Base-by-base conservation (phyloP, 2,329 filamentous ascomycete species). In the Claviceps arundinis region DNA sequence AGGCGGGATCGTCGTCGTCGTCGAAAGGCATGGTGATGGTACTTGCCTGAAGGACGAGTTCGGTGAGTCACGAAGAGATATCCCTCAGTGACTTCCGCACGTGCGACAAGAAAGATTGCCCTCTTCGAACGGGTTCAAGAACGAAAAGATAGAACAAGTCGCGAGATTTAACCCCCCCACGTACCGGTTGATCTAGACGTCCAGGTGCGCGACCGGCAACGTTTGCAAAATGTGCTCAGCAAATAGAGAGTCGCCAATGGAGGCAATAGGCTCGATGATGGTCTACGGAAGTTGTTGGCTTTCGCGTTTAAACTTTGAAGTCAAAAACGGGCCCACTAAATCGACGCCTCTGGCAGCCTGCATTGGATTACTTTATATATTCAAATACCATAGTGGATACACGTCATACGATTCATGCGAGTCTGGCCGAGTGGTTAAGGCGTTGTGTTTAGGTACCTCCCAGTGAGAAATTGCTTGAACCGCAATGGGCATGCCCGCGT, bases 401-500 rank as follows among this genome's bases (percentile, higher is more conserved):
- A 30, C 3, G n/a, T 53, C 50, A 48, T 44, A 50, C 53, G 49
- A 47, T 38, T 40, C 34, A 13, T 50, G 69, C 65, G 63, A 68
- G 65, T 70, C 62, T 75, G 72, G 73, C 72, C 72, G 73, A 75
- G 73, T 75, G 73, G 73, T 75, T 75, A 75, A 74, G 73, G 73
- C 73, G 73, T 69, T 73, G 71, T 73, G 72, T 75, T 75, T 75
- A 75, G 73, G 73, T 63, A 8, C 6, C 5, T 9, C 17, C 58
- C 51, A 48, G 26, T 14, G 3, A 52, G 56, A 56, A n/a, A 34
- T 56, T 19, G n/a, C 62, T 58, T 61, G 56, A 65, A 62, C 67
- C 67, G 67, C 67, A 69, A 66, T 69, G 66, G 65, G 65, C 63
- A 62, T 60, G 62, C 61, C 67, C 70, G 70, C 72, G 71, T 64